These are phyloP conservation scores for Akanthomyces dipterigenus DNA, from an alignment of 2,329 filamentous ascomycete genomes.

Conservation along the genomic window DNA sequence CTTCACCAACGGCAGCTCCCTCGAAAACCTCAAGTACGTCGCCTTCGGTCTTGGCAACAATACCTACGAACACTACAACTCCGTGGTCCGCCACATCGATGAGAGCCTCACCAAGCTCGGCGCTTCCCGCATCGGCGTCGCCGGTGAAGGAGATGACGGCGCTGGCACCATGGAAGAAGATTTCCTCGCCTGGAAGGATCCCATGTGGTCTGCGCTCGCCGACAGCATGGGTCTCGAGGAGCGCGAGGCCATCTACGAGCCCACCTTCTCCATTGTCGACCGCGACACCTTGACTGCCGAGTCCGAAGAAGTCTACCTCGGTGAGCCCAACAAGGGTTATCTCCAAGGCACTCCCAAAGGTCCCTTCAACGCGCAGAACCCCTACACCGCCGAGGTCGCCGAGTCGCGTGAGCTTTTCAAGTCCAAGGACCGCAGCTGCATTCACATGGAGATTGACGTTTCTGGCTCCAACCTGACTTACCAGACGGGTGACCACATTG, in stretches of 20 bases:
- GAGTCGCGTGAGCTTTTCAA: slow-evolving; percentile 89
- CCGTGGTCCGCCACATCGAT: slow-evolving; percentile 91
- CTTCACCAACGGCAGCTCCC: slow-evolving; percentile 70
- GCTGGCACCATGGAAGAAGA: slow-evolving; percentile 99
- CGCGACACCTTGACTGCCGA: slow-evolving; percentile 67
- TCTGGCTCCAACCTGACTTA: slow-evolving; percentile 84
- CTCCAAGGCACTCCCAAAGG: slow-evolving; percentile 78
- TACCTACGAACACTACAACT: slow-evolving; percentile 99
- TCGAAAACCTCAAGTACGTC: slow-evolving; percentile 84
- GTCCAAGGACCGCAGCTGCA: slow-evolving; percentile 84
- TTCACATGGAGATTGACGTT: slow-evolving; percentile 93
- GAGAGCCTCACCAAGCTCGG: slow-evolving; percentile 75
- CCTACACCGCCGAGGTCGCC: slow-evolving; percentile 87
- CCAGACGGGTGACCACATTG: slow-evolving; percentile 95
- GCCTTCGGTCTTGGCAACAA: slow-evolving; percentile 97
- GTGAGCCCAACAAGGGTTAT: slow-evolving; percentile 94
- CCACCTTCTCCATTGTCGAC: slow-evolving; percentile 77
- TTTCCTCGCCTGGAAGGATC: slow-evolving; percentile 97
- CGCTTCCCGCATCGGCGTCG: slow-evolving; percentile 74
- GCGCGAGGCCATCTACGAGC: slow-evolving; percentile 92
- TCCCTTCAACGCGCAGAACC: slow-evolving; percentile 94
- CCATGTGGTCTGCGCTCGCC: slow-evolving; percentile 87
- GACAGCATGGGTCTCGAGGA: slow-evolving; percentile 85
- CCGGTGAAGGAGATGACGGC: slow-evolving; percentile 94
- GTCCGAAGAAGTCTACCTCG: slow-evolving; percentile 79